Evolutionary conservation across 331 rosid genomes (phyloP), one percentile per base, ranked within the genome.

Genomic region (Cucumis variabilis): DNA sequence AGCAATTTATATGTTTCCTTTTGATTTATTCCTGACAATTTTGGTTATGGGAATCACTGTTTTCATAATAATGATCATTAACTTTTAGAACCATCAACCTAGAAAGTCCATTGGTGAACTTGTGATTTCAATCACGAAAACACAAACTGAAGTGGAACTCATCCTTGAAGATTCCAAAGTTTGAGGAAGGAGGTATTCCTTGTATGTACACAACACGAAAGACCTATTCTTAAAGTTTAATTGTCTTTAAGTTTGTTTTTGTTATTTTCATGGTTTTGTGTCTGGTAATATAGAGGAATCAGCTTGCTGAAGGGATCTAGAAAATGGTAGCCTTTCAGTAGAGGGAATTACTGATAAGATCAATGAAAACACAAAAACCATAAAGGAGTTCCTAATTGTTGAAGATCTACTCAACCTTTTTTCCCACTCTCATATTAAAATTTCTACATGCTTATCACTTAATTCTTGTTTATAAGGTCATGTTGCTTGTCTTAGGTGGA

Each of bases 301-400:
- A n/a, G n/a, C 84, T 79, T 53, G 44, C 16, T 51, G 67, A 79
- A 79, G 67, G 27, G 44, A 79, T 55, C 82, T 48, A 63, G 68
- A 63, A 3, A 97, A 97, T 86, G 99, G 99, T 85, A 99, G 99
- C 85, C 99, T 99, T 82, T 98, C 99, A 87, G 99, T 98, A 0
- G 99, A 97, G 93, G 94, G 94, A n/a, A 90, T 96, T 87, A 97
- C 99, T 67, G 80, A 97, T 88, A 93, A 94, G 92, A 97, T 97
- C 85, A 96, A 93, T 62, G 96, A 96, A 89, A 87, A 91, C 92
- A 97, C 99, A 11, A 94, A 90, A 87, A 94, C 95, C 84, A 96
- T 97, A 85, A 94, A 90, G 91, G 99, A 97, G 89, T 96, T 94
- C 91, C 90, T 97, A 17, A 93, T 89, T 87, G 92, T 98, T 15